Evolutionary conservation across 2,329 filamentous ascomycete genomes (phyloP).

Genomic region (Alternaria arbusti): DNA sequence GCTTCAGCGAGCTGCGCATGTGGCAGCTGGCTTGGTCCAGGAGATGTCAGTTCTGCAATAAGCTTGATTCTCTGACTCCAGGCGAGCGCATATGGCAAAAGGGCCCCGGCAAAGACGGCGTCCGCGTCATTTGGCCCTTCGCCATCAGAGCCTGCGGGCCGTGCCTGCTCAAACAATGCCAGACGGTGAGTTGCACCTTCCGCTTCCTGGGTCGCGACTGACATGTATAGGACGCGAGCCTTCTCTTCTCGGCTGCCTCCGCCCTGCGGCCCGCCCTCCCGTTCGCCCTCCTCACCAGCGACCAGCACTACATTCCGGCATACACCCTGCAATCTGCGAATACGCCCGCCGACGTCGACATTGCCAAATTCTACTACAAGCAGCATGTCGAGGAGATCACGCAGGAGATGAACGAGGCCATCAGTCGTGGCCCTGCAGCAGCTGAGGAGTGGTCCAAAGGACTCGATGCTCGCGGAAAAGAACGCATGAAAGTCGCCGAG

Average conservation of each 20-base stretch:
- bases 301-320: constrained; percentile 66
- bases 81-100: constrained; percentile 59
- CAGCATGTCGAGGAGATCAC: constrained; percentile 68
- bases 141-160: constrained; percentile 68
- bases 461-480: constrained; percentile 67
- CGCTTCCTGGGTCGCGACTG: constrained; percentile 22
- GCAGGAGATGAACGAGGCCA: constrained; percentile 67
- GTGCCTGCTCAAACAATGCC: constrained; percentile 66
- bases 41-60: constrained; percentile 72
- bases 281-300: constrained; percentile 68
- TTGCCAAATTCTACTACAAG: constrained; percentile 71
- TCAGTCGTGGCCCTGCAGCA: constrained; percentile 69
- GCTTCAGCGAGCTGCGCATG: constrained; percentile 75
- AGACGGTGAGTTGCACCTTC: constrained; percentile 64
- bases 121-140: constrained; percentile 75
- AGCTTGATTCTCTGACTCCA: constrained; percentile 37
- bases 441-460: constrained; percentile 82
- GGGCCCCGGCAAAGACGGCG: constrained; percentile 67
- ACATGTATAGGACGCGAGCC: constrained; percentile 67
- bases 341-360: constrained; percentile 56
- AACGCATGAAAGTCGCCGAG: constrained; percentile 65
- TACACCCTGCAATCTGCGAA: constrained; percentile 60
- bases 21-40: constrained; percentile 71
- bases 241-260: constrained; percentile 68
- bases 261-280: constrained; percentile 72